Base-by-base conservation (phyloP, 1,139 yeast genomes). In the Scheffersomyces quercinus region DNA sequence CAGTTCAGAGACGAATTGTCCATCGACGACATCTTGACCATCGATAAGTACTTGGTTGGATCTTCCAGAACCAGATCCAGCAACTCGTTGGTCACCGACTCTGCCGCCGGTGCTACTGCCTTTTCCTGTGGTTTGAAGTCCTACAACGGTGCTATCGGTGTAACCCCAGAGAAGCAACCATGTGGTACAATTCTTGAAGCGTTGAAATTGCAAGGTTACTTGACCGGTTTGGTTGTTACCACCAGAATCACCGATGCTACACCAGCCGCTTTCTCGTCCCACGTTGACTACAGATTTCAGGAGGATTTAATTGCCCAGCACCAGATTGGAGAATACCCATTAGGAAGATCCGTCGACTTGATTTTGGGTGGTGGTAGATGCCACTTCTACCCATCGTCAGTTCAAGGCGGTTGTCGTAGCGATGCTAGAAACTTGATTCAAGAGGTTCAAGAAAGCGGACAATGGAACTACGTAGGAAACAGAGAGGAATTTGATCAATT, bases 81-180 rank as follows among this genome's bases (percentile, higher is more conserved):
- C 42, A 48, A 46, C 48, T 53, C 59, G 28, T 50, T 60, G 49
- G 56, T 62, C 38, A 62, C 66, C 16, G 66, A 62, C 45, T 60
- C 64, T 4, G 66, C 66, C 2, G 66, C 66, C 4, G 66, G 65
- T 1, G 66, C 65, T 16, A 60, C 65, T 6, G 64, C 66, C 4
- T 62, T 62, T 41, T 53, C 60, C 20, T 60, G 65, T 42, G 66
- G 53, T 1, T 46, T 59, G 41, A 62, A 62, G 45, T 50, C 64
- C 6, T 60, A 62, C 49, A 62, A 62, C 39, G 66, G 65, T 1
- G 65, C 65, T 24, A 60, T 62, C 37, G 64, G 64, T 11, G 65
- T 62, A 4, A 50, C 50, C 28, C 54, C 64, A 1, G 51, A 55
- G 28, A 49, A 56, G 37, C 31, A 30, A 5, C 65, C 66, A 1